Evolutionary conservation across 2,329 filamentous ascomycete genomes (phyloP).

Genomic region (Neopestalotiopsis sp.): DNA sequence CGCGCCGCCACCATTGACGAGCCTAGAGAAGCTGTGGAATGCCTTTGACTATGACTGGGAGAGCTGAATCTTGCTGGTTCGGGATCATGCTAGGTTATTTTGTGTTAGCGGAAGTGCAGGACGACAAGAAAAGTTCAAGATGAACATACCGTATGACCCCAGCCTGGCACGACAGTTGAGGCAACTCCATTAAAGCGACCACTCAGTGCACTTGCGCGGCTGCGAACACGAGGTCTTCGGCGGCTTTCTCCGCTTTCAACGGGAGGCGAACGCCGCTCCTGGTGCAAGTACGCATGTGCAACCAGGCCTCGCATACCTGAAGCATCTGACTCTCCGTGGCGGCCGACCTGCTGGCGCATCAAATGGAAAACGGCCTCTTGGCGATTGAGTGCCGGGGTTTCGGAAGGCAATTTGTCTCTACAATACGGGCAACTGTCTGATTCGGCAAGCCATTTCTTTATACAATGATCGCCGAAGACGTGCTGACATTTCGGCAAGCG

Average conservation of each 20-base stretch:
- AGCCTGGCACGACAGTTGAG: background rate
- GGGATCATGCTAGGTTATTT: background rate
- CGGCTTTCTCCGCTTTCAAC: slow-evolving; percentile 33
- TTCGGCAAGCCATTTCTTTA: slow-evolving; percentile 69
- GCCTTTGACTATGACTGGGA: background rate
- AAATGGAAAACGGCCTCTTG: slow-evolving; percentile 31
- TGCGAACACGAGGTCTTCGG: slow-evolving; percentile 35
- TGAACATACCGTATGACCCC: background rate
- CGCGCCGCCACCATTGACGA: background rate
- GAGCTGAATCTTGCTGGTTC: background rate
- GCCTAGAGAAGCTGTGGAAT: background rate
- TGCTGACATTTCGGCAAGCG: slow-evolving; percentile 67
- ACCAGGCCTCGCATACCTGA: background rate
- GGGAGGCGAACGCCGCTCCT: slow-evolving; percentile 31
- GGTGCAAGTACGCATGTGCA: slow-evolving; percentile 1
- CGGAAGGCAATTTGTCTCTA: slow-evolving; percentile 63
- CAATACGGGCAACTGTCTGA: slow-evolving; percentile 69
- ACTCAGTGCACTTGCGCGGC: slow-evolving; percentile 26
- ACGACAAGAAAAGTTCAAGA: background rate
- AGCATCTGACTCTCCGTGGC: slow-evolving; percentile 19
- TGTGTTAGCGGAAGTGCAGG: background rate
- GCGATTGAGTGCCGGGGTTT: slow-evolving; percentile 35
- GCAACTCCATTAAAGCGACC: background rate
- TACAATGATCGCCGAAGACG: slow-evolving; percentile 67
- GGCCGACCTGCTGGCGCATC: slow-evolving; percentile 29